Evolutionary conservation across 2,329 filamentous ascomycete species (phyloP), one percentile per base, ranked within the genome.

Genomic region (Penicillium sp.): DNA sequence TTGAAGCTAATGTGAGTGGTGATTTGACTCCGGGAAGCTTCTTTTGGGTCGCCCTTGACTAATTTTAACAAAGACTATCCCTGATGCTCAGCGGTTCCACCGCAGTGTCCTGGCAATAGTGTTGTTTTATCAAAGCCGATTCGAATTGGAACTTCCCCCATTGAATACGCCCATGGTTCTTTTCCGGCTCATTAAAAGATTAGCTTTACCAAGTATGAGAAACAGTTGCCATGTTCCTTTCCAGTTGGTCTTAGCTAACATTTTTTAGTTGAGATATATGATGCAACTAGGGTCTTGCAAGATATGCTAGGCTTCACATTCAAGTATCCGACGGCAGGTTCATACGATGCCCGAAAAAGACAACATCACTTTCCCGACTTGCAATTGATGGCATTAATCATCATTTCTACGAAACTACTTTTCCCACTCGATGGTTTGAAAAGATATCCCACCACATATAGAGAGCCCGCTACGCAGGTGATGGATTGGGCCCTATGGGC

Each of bases 401-500:
- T 96, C 2, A 80, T 96, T 14, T 85, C 88, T 4, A 85, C 88
- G 4, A 97, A 97, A 65, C 72, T 96, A 2, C 78, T 88, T 19
- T 91, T 90, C 64, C 90, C 93, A 0, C 84, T 96, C 42, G 85
- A 90, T 65, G 76, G 77, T 22, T 66, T 80, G 12, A 71, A 78
- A 50, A 77, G 86, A 40, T 77, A 78, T 61, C 82, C 80, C 8
- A 72, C 68, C 35, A 78, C 77, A 17, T 61, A 75, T 14, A 74
- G 76, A 10, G 87, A 90, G 55, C 82, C 85, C 1, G 78, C 84
- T 14, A 77, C 78, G 4, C 73, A 86, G n/a, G 72, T 73, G 19
- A 77, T 97, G 53, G 78, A 93, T 67, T 97, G 93, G 93, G 60
- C 73, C 0, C 73, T 73, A 30, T 97, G 93, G 93, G 75, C 77